These are phyloP conservation scores for Saturnispora diversa DNA, from an alignment of 805 yeast genomes.

Conservation along the genomic window DNA sequence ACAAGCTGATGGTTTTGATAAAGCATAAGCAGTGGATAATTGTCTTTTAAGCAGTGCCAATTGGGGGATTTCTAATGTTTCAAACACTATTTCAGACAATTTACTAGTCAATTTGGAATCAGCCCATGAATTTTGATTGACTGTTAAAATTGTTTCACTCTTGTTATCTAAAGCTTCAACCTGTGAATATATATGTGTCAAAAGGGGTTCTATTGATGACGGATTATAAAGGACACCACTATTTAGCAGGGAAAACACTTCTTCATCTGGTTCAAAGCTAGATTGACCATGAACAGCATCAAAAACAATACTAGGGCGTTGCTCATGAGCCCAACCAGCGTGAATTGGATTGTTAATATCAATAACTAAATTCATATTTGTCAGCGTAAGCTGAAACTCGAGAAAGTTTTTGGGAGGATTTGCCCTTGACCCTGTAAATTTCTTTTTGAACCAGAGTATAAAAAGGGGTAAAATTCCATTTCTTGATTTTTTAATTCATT, in stretches of 20 bases:
- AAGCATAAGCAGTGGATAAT: slow-evolving; percentile 66
- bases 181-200: slow-evolving; percentile 53
- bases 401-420: no score
- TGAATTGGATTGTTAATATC: slow-evolving; percentile 4
- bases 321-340: slow-evolving; percentile 9
- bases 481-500: no score
- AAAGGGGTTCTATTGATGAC: slow-evolving; percentile 58
- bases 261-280: slow-evolving; percentile 25
- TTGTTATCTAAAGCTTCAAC: slow-evolving; percentile 30
- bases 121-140: slow-evolving; percentile 59
- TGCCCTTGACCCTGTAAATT: no score
- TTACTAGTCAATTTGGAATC: slow-evolving; percentile 47
- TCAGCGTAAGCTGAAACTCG: no score
- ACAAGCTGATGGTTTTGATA: slow-evolving; percentile 64
- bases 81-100: slow-evolving; percentile 68
- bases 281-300: slow-evolving; percentile 11
- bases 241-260: slow-evolving; percentile 51
- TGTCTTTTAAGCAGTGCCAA: slow-evolving; percentile 72
- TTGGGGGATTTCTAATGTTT: slow-evolving; percentile 63
- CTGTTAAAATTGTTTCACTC: slow-evolving; percentile 55
- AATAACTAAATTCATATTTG: slow-evolving; percentile 9
- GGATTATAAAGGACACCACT: slow-evolving; percentile 65
- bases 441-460: no score
- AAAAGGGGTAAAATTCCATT: no score
- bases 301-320: slow-evolving; percentile 3